Percentiles rank a stretch among this genome's conserved stretches.
phyloP scores from a whole-genome alignment of 768 basidiomycete genomes.

The Lentinula guzmanii region DNA sequence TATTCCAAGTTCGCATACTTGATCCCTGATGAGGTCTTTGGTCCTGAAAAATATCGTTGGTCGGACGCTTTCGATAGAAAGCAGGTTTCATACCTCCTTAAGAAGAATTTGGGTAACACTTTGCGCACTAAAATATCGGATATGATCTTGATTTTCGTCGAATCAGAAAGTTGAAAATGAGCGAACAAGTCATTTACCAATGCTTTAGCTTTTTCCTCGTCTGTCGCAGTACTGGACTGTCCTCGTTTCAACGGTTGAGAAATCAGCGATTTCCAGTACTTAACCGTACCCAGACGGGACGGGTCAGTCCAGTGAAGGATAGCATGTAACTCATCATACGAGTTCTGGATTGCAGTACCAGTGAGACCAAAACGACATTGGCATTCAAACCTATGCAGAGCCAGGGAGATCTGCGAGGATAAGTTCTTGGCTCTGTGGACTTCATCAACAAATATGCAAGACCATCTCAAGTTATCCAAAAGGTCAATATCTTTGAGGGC shows the following conservation, averaged over 20 bases:
- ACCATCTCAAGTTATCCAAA: conserved; percentile 66
- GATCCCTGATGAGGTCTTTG: conserved; percentile 69
- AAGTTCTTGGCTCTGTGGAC: conserved; percentile 88
- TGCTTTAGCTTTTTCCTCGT: conserved; percentile 53
- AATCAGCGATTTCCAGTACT: conserved; percentile 75
- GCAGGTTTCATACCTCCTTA: conserved; percentile 53
- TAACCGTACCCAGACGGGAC: conserved; percentile 60
- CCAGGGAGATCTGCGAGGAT: conserved; percentile 53
- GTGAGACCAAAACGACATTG: conserved; percentile 77
- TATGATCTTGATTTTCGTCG: conserved; percentile 33
- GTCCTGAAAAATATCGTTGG: conserved; percentile 37
- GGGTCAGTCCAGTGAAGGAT: conserved; percentile 92
- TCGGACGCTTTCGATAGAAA: neutral
- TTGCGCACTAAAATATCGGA: conserved; percentile 58
- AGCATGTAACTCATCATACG: conserved; percentile 87
- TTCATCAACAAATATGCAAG: conserved; percentile 79
- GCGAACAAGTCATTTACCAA: conserved; percentile 27
- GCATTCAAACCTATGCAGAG: conserved; percentile 68
- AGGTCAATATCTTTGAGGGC: conserved; percentile 66
- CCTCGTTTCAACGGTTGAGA: conserved; percentile 61
- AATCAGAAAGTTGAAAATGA: neutral
- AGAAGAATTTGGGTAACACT: conserved; percentile 76
- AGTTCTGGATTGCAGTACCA: conserved; percentile 77
- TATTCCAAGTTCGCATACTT: conserved; percentile 28
- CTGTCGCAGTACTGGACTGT: conserved; percentile 60